Conservation (phyloP, 2,329 filamentous ascomycete genomes). For the Ceratocystis diversiconidia region DNA sequence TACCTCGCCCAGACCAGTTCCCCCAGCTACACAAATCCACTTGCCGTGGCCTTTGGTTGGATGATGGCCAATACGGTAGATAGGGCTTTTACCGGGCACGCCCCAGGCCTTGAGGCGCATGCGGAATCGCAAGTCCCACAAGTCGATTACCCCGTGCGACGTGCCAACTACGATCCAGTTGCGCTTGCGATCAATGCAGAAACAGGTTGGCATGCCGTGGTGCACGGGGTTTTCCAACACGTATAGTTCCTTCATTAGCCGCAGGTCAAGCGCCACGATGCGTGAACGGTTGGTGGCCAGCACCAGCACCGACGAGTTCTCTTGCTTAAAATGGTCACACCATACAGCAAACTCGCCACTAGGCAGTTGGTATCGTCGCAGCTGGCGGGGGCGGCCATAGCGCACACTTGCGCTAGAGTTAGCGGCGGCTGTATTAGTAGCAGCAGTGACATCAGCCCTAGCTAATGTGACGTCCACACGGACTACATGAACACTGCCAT, state of each 20-base stretch:
- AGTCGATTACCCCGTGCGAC: conserved; percentile 76
- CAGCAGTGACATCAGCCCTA: not conserved
- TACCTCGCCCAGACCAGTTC: conserved; percentile 74
- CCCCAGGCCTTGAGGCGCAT: conserved; percentile 81
- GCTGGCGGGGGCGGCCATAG: conserved; percentile 61
- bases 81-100: conserved; percentile 62
- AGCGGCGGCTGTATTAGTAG: not conserved
- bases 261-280: conserved; percentile 70
- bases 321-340: conserved; percentile 81
- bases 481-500: conserved; percentile 81
- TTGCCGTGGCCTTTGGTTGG: conserved; percentile 64
- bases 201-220: conserved; percentile 82
- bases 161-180: conserved; percentile 90
- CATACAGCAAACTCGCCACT: conserved; percentile 67
- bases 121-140: conserved; percentile 95
- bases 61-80: conserved; percentile 67
- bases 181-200: conserved; percentile 70
- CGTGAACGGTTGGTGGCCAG: conserved; percentile 77
- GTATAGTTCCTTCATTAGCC: conserved; percentile 72
- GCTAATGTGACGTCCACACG: conserved; percentile 46
- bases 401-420: conserved; percentile 39
- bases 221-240: conserved; percentile 75
- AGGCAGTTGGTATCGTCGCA: conserved; percentile 70
- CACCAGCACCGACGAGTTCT: conserved; percentile 65
- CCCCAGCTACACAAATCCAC: conserved; percentile 80